Conservation (phyloP, 768 basidiomycete genomes). For the Panaeolus cyanescens region DNA sequence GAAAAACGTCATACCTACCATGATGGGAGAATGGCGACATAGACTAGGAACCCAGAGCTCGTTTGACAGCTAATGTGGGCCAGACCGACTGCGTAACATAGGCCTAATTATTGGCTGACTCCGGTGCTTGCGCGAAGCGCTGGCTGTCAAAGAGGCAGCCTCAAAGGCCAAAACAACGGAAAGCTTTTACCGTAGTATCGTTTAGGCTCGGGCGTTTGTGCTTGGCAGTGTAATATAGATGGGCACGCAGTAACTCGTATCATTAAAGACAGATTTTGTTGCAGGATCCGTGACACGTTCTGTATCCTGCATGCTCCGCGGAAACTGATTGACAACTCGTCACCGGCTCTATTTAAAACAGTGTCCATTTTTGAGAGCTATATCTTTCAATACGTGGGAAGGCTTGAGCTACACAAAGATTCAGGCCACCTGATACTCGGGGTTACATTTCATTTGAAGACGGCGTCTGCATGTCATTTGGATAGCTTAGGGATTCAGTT, state of each 20-base stretch:
- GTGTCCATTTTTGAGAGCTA: not conserved
- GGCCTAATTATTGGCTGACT: not conserved
- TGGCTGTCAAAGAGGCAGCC: conserved; percentile 1
- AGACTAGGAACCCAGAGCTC: not conserved
- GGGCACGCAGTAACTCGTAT: not conserved
- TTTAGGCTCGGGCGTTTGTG: not conserved
- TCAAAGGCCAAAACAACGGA: not conserved
- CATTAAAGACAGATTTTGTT: not conserved
- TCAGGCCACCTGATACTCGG: conserved; percentile 1
- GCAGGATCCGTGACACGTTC: not conserved
- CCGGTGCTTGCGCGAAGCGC: conserved; percentile 1
- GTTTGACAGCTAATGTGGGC: not conserved
- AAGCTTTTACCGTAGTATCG: not conserved
- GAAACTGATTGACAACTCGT: not conserved
- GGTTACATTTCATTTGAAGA: conserved; percentile 2
- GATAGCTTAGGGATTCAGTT: not conserved
- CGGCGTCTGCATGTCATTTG: conserved; percentile 1
- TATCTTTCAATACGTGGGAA: not conserved
- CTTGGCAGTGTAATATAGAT: not conserved
- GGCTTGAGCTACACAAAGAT: not conserved
- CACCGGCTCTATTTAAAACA: conserved; percentile 1
- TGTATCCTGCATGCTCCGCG: conserved; percentile 2
- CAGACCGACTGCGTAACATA: not conserved
- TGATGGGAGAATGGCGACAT: not conserved
- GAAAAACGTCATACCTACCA: not conserved